A percentile compares a stretch with the other conserved stretches of the same genome.
These are phyloP conservation scores for Silene latifolia DNA, from an alignment of 148 eudicot species.

Conservation along the genomic window DNA sequence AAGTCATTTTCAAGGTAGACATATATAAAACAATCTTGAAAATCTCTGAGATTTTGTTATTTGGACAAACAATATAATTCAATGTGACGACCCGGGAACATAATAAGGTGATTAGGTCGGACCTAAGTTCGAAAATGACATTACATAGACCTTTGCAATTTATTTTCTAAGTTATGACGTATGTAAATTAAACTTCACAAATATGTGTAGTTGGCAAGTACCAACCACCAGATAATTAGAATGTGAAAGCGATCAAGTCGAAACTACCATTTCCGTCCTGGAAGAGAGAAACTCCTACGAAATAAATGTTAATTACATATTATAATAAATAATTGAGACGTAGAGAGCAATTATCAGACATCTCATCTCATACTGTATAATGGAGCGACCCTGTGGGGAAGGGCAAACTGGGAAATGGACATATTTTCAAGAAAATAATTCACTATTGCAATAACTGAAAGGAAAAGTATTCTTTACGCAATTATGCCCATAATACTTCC, in stretches of 20 bases:
- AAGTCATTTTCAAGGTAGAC: constrained; percentile 2
- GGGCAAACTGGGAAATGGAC: no score
- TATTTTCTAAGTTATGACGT: background rate
- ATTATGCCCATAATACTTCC: no score
- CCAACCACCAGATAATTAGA: background rate
- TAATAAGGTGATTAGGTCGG: background rate
- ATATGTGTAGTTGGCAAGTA: background rate
- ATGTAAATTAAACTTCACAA: no score
- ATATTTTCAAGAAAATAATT: no score
- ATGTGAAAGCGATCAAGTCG: background rate
- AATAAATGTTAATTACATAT: no score
- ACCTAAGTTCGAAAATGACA: background rate
- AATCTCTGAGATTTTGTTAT: background rate
- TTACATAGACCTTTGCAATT: background rate
- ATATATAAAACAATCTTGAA: background rate
- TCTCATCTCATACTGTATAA: no score
- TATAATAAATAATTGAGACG: no score
- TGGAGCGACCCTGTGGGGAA: no score
- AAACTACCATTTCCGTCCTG: background rate
- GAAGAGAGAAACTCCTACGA: no score
- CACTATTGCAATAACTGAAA: no score
- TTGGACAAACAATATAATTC: background rate
- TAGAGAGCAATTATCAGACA: no score
- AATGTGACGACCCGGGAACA: background rate
- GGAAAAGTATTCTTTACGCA: no score